Evolutionary conservation across 192 early-diverging fungal genomes (phyloP).

Genomic region (Podila horticola): DNA sequence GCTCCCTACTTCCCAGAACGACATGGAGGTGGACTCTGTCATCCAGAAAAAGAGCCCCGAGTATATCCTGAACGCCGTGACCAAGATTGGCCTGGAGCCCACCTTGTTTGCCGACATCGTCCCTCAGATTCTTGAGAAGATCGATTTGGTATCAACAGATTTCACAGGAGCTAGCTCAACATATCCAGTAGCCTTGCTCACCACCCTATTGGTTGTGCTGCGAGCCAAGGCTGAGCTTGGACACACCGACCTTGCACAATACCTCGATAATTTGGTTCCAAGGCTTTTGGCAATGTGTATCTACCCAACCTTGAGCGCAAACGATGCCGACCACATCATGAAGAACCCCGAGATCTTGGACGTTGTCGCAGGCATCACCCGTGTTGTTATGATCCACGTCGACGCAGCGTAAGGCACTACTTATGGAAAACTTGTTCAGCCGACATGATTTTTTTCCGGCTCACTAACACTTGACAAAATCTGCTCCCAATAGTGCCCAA

Average conservation of each 20-base stretch:
- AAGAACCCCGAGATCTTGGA: constrained; percentile 50
- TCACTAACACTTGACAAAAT: no score
- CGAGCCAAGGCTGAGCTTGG: constrained; percentile 40
- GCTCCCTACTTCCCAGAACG: constrained; percentile 57
- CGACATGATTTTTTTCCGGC: not conserved
- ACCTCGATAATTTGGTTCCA: constrained; percentile 51
- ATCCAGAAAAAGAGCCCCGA: constrained; percentile 38
- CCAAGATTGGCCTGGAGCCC: constrained; percentile 55
- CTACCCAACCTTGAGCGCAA: constrained; percentile 40
- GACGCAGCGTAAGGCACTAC: constrained; percentile 52
- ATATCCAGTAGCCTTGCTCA: constrained; percentile 61
- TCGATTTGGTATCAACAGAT: constrained; percentile 47
- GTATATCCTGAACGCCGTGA: constrained; percentile 56
- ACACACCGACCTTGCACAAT: constrained; percentile 55
- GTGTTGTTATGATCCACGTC: constrained; percentile 54
- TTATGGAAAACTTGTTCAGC: not conserved
- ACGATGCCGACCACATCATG: constrained; percentile 27
- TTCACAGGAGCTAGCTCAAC: constrained; percentile 29
- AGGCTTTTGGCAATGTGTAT: constrained; percentile 55
- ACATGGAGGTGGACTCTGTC: constrained; percentile 43
- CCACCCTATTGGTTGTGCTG: constrained; percentile 54
- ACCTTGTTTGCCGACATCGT: constrained; percentile 57
- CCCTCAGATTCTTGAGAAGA: constrained; percentile 59
- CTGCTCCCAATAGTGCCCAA: constrained; percentile 39
- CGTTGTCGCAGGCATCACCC: constrained; percentile 52